These are phyloP conservation scores for Solanum arcanum DNA, from an alignment of 257 asterid species.

Conservation along the genomic window DNA sequence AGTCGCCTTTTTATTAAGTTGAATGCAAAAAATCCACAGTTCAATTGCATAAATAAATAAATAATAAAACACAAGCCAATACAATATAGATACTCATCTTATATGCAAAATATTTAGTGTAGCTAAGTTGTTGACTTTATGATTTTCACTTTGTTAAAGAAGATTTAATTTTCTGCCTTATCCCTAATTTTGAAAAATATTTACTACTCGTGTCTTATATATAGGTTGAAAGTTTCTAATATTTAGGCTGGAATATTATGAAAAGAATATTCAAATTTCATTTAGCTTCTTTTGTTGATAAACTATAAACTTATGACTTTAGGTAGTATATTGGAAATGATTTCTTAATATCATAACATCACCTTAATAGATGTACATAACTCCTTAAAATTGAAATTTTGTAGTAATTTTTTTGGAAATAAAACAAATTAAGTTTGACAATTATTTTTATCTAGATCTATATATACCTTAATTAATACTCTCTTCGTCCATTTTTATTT, in stretches of 20 bases:
- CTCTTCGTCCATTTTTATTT: too few relatives aligned
- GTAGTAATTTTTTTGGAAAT: too few relatives aligned
- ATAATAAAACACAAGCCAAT: neutral
- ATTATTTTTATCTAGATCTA: too few relatives aligned
- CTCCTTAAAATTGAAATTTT: neutral
- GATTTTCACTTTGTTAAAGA: too few relatives aligned
- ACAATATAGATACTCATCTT: neutral
- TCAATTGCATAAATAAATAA: too few relatives aligned
- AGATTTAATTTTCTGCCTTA: too few relatives aligned
- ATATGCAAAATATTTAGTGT: neutral
- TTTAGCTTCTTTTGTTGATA: neutral
- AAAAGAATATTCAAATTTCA: too few relatives aligned
- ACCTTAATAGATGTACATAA: neutral
- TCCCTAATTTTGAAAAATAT: neutral
- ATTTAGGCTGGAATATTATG: neutral
- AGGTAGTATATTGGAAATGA: neutral
- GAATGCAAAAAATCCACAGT: neutral
- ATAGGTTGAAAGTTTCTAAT: neutral
- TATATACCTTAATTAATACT: too few relatives aligned
- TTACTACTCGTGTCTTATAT: neutral
- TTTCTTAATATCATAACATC: neutral
- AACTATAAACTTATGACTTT: neutral
- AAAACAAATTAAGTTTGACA: neutral
- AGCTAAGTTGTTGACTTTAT: neutral
- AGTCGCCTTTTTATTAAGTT: neutral